Evolutionary conservation across 2,329 filamentous ascomycete genomes (phyloP), one percentile per base, ranked within the genome.

Genomic region (Microsporum ferrugineum): DNA sequence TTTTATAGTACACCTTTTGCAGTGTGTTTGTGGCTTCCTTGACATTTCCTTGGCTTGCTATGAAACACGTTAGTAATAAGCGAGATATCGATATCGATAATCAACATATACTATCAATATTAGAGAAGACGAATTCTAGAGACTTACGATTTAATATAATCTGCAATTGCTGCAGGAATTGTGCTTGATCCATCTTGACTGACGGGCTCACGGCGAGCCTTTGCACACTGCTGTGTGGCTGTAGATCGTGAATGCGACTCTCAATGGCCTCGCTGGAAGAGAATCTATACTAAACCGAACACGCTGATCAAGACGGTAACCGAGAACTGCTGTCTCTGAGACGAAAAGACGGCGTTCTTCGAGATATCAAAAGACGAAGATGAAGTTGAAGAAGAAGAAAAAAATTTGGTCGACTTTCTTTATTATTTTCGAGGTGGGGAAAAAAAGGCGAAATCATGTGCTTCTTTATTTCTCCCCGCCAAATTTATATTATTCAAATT

Each of bases 1-100:
- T 84, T 70, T 85, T 86, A 80, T 95, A 97, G 81, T 89, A 97
- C 77, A 88, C 89, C 76, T 95, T 94, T 77, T 95, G 91, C 63
- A 97, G 84, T 70, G 91, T 86, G 62, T 88, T 85, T 17, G 92
- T 99, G 65, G 91, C 90, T 67, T 88, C 85, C 83, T 96, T 95
- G 75, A 95, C 86, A 76, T 86, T 85, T 68, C 89, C 85, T 67
- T 91, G 96, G 77, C 95, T 87, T 72, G 94, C 91, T 95, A 71
- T 56, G 66, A 61, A 64, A 68, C 14, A 57, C 12, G 65, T 60
- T 58, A 59, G 38, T 59, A 57, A 34, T 55, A 55, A 55, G 49
- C 49, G 49, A 55, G 49, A 36, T 49, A 49, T 62, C 36, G 55
- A 58, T 43, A 45, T 34, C 23, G 61, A 49, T 55, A 53, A 53